Base-by-base conservation (phyloP, 805 yeast genomes). In the Candida schatavii region DNA sequence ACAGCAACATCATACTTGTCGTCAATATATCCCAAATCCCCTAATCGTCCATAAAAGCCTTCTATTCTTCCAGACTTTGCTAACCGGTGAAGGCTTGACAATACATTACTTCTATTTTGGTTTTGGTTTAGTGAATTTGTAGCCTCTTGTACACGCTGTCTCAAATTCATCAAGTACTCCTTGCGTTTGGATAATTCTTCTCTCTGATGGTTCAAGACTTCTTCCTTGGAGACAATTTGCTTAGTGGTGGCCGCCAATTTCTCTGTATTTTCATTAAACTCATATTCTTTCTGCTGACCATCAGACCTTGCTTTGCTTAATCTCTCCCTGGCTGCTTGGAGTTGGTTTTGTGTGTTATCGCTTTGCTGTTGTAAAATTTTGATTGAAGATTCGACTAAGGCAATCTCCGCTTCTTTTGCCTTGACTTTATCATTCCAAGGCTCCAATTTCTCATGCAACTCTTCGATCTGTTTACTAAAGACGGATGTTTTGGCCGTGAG, bases 21-120 rank as follows among this genome's bases (percentile, higher is more conserved):
- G 57, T 88, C 96, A 48, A 93, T 93, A 2, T 77, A 74, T n/a
- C 97, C 99, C 35, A 93, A 67, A 51, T 88, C 95, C 14, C 99
- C 99, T 13, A 93, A 66, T 47, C 97, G 72, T 0, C 98, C 99
- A 57, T 87, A 74, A 51, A 91, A 87, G 0, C 98, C 99, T 5
- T 68, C 67, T 19, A 95, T 77, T 52, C 96, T 74, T 4, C 97
- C 97, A 3, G 93, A 75, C 42, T 81, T 80, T 43, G 83, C 83
- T 29, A 93, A 64, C 47, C 84, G 77, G 44, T 72, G 67, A 42
- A 93, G 71, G 13, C 89, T 85, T 0, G 80, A 57, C 15, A 89
- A 68, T 3, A 93, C 95, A 44, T 80, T 77, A 51, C 78, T 86
- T 54, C 84, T 88, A 46, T 86, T 83, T 51, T 85, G 83, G 13